phyloP scores from a whole-genome alignment of 2,329 filamentous ascomycete species.

The Ophiostoma piceae region DNA sequence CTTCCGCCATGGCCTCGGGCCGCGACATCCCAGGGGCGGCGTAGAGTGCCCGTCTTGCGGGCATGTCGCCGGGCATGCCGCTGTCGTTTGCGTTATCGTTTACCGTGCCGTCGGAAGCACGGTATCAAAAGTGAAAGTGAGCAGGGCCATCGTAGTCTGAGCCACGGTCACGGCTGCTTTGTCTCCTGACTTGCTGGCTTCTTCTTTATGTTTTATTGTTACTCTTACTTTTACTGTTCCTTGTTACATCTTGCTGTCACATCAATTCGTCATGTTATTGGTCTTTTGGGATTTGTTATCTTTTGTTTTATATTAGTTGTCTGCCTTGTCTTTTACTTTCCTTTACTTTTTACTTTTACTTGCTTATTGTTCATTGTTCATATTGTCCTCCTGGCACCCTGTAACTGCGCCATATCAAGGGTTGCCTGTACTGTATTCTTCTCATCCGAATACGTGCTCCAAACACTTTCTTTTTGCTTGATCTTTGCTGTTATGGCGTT shows the following conservation, averaged over 20 bases:
- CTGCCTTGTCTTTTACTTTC: background rate
- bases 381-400: background rate
- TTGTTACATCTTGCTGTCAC: slow-evolving; percentile 15
- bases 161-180: background rate
- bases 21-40: slow-evolving; percentile 42
- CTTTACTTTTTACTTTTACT: background rate
- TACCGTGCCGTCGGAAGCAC: slow-evolving; percentile 1
- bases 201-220: background rate
- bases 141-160: background rate
- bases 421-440: background rate
- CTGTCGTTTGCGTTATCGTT: background rate
- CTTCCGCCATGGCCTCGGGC: slow-evolving; percentile 48
- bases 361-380: background rate
- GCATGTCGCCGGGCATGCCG: background rate
- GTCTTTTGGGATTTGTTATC: background rate
- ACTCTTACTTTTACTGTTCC: background rate
- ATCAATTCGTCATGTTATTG: slow-evolving; percentile 5
- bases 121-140: background rate
- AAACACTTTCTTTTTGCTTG: background rate
- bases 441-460: background rate
- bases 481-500: background rate
- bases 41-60: slow-evolving; percentile 18
- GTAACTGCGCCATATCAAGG: background rate
- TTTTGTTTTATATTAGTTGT: background rate
- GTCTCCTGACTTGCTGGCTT: background rate